phyloP scores from a whole-genome alignment of 208 protist species.

The Wallacemonas sp. region DNA sequence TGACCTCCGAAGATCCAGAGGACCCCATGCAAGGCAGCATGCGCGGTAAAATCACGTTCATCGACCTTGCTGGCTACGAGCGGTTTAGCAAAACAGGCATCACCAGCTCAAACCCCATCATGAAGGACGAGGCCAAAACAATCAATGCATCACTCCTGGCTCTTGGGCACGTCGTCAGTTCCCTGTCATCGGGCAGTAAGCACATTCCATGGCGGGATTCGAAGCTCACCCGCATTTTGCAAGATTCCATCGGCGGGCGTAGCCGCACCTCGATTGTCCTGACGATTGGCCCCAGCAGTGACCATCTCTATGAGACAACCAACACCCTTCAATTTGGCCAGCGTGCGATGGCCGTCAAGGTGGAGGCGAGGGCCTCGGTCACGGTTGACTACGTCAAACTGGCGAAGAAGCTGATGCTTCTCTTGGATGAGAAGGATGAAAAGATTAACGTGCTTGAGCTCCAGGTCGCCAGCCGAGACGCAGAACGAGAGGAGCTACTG shows the following conservation, averaged over 20 bases:
- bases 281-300: slow-evolving; percentile 83
- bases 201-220: slow-evolving; percentile 92
- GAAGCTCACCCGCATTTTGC: slow-evolving; percentile 92
- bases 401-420: slow-evolving; percentile 64
- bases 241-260: slow-evolving; percentile 91
- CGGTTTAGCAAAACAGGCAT: slow-evolving; percentile 91
- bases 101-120: slow-evolving; percentile 65
- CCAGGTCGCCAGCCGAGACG: slow-evolving; percentile 75
- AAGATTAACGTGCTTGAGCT: slow-evolving; percentile 76
- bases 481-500: slow-evolving; percentile 70
- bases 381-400: slow-evolving; percentile 88
- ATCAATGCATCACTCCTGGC: slow-evolving; percentile 90
- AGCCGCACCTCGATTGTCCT: slow-evolving; percentile 88
- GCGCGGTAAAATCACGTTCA: slow-evolving; percentile 87
- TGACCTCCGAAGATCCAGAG: slow-evolving; percentile 57
- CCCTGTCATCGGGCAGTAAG: slow-evolving; percentile 60
- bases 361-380: slow-evolving; percentile 70
- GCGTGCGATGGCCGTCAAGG: slow-evolving; percentile 86
- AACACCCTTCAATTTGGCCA: slow-evolving; percentile 87
- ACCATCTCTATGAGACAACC: slow-evolving; percentile 85
- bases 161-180: slow-evolving; percentile 83
- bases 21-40: slow-evolving; percentile 48
- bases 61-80: slow-evolving; percentile 91
- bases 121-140: slow-evolving; percentile 90
- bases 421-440: slow-evolving; percentile 73